These are phyloP conservation scores for Chrysanthemum seticuspe DNA, from an alignment of 129 eudicot genomes.

Conservation along the genomic window DNA sequence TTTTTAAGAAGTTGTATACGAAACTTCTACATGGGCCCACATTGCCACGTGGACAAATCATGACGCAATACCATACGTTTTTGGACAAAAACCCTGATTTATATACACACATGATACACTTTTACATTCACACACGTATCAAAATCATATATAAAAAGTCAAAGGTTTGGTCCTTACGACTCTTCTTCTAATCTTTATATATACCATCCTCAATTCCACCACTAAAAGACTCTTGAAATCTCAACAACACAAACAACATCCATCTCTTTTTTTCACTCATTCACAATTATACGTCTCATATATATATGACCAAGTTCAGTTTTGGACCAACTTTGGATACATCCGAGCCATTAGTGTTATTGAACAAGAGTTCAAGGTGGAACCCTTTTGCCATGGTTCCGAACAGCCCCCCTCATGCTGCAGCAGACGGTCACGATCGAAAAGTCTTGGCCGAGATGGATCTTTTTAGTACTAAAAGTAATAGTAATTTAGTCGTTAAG, in stretches of 20 bases:
- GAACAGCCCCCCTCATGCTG: neutral
- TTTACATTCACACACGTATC: constrained; percentile 28
- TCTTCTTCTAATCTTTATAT: constrained; percentile 14
- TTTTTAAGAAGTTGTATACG: constrained; percentile 37
- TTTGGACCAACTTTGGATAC: constrained; percentile 59
- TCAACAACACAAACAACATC: neutral
- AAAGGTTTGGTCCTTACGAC: constrained; percentile 29
- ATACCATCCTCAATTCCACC: constrained; percentile 44
- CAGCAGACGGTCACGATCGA: constrained; percentile 16
- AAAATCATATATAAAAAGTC: constrained; percentile 11
- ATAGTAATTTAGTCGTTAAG: constrained; percentile 37
- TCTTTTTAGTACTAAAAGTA: constrained; percentile 53
- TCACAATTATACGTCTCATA: neutral
- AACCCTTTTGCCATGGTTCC: constrained; percentile 28
- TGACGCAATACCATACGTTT: constrained; percentile 77
- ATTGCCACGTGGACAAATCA: constrained; percentile 38
- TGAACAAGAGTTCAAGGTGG: constrained; percentile 43
- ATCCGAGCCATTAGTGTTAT: constrained; percentile 46
- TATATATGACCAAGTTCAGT: constrained; percentile 11
- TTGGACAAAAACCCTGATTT: constrained; percentile 25
- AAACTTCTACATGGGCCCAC: constrained; percentile 38
- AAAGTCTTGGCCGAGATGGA: constrained; percentile 54
- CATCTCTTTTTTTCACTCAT: neutral
- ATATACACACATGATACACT: constrained; percentile 29
- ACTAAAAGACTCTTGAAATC: constrained; percentile 52